Percentiles rank a stretch among this genome's conserved stretches.
These are phyloP conservation scores for Erodium moschatum DNA, from an alignment of 441 rosid species.

Conservation along the genomic window DNA sequence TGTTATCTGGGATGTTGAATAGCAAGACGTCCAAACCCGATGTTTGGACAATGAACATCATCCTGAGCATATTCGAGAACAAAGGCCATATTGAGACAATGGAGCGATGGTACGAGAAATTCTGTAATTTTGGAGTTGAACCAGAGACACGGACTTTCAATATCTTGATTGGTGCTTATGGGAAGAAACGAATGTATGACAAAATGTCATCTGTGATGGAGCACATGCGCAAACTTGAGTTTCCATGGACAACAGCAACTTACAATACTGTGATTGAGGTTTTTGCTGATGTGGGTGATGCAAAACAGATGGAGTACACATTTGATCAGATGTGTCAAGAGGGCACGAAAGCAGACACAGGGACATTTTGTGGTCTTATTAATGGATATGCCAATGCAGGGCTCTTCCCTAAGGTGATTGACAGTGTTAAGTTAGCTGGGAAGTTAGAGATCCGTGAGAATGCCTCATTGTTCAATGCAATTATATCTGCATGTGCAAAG, in stretches of 20 bases:
- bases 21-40: constrained; percentile 59
- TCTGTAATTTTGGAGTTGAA: constrained; percentile 63
- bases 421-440: constrained; percentile 57
- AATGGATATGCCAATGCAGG: constrained; percentile 76
- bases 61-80: constrained; percentile 74
- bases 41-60: constrained; percentile 87
- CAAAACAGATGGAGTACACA: constrained; percentile 72
- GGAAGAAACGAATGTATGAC: constrained; percentile 77
- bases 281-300: constrained; percentile 84
- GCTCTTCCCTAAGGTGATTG: constrained; percentile 69
- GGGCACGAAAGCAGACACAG: constrained; percentile 75
- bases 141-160: constrained; percentile 85
- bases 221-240: constrained; percentile 81
- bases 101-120: constrained; percentile 94
- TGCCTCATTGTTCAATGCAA: constrained; percentile 53
- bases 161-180: constrained; percentile 78
- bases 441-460: constrained; percentile 71
- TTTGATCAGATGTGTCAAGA: constrained; percentile 83
- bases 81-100: constrained; percentile 72
- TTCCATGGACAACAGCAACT: constrained; percentile 87
- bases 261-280: constrained; percentile 87
- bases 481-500: constrained; percentile 69
- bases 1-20: constrained; percentile 65
- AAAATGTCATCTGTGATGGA: constrained; percentile 95
- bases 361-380: constrained; percentile 81